A percentile compares a stretch with the other conserved stretches of the same genome.
Conservation (phyloP, 192 early-diverging fungal species). For the Linderina pennispora region DNA sequence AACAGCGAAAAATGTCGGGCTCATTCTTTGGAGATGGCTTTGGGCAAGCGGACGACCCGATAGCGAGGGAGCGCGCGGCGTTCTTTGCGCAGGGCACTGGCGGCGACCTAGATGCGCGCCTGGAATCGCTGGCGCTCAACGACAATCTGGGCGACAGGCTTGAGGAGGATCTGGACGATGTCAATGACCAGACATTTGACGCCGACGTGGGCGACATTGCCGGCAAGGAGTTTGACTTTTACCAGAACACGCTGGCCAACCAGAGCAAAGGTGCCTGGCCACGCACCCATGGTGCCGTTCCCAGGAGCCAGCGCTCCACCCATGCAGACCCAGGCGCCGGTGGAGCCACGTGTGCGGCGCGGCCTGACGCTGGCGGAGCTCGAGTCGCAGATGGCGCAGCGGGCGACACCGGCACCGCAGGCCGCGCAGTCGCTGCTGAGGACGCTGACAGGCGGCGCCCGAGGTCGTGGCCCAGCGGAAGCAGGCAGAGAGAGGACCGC, state of each 20-base stretch:
- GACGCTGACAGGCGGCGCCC: constrained; percentile 17
- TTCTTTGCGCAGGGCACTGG: constrained; percentile 2
- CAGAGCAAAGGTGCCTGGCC: background rate
- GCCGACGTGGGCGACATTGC: constrained; percentile 41
- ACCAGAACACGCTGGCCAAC: constrained; percentile 38
- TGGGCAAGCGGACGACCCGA: constrained; percentile 17
- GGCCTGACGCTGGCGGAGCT: background rate
- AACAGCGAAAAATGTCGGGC: constrained; percentile 33
- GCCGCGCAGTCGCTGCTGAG: constrained; percentile 18
- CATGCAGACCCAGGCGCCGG: constrained; percentile 2
- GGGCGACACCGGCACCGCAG: constrained; percentile 4
- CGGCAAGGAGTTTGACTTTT: constrained; percentile 63
- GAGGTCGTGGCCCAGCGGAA: too few species aligned
- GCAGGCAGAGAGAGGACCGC: constrained; percentile 26
- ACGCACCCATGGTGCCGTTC: too few species aligned
- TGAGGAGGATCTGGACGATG: constrained; percentile 60
- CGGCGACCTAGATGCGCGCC: constrained; percentile 56
- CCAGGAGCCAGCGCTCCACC: constrained; percentile 1
- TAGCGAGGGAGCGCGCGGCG: constrained; percentile 26
- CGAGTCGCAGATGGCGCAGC: background rate
- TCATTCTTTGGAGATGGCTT: constrained; percentile 35
- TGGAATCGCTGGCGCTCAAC: constrained; percentile 50
- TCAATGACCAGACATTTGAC: constrained; percentile 73
- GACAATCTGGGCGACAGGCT: constrained; percentile 55
- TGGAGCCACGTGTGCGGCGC: background rate